Conservation (phyloP, 177 flowering plant genomes). For the Vitis hybrid region DNA sequence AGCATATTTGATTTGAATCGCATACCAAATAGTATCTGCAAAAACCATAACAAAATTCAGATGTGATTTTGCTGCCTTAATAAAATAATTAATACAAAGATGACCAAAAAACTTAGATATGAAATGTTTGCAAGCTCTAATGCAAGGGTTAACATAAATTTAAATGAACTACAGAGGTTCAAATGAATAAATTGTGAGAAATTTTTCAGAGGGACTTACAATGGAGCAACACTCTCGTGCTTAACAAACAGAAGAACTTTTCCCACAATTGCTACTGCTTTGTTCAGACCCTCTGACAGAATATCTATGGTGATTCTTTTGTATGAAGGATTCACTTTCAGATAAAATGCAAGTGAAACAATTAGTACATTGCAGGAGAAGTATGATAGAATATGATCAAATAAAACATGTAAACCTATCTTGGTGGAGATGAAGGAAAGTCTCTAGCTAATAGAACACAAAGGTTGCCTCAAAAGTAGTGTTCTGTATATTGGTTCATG, state of each 20-base stretch:
- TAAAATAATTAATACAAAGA: neutral
- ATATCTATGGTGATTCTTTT: constrained; percentile 46
- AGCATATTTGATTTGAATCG: constrained; percentile 67
- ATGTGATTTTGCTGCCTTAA: neutral
- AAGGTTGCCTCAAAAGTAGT: too few species aligned
- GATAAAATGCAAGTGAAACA: constrained; percentile 7
- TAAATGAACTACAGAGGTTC: neutral
- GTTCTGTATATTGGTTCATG: too few species aligned
- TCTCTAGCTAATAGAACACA: too few species aligned
- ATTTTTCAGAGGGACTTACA: constrained; percentile 49
- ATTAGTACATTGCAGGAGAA: neutral
- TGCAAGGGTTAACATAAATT: neutral
- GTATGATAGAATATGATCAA: neutral
- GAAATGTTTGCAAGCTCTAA: too few species aligned
- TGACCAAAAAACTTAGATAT: neutral
- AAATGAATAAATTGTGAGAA: neutral
- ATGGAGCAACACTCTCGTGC: constrained; percentile 63
- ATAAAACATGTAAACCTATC: neutral
- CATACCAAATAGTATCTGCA: constrained; percentile 77
- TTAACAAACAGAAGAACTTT: constrained; percentile 67
- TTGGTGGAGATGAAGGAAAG: too few species aligned
- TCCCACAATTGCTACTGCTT: constrained; percentile 56
- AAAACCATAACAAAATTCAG: constrained; percentile 4
- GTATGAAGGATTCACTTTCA: constrained; percentile 56
- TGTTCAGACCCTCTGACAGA: constrained; percentile 71